These are phyloP conservation scores for Naganishia cerealis DNA, from an alignment of 1,284 basidiomycete genomes.

Conservation along the genomic window DNA sequence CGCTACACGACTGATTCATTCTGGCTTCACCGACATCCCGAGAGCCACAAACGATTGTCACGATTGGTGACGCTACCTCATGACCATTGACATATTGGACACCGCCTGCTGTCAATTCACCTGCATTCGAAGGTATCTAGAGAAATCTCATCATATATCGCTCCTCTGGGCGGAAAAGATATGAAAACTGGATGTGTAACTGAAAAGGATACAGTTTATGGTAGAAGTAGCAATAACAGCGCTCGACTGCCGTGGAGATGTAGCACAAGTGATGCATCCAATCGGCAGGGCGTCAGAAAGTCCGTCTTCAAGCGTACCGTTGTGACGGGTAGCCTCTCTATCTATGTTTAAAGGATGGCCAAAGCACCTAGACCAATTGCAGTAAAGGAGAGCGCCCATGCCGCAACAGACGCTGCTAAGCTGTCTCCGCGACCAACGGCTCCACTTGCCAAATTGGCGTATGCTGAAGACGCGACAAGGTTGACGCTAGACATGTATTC, in stretches of 20 bases:
- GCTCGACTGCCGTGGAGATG: background rate
- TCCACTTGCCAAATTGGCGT: constrained; percentile 18
- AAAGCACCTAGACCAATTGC: constrained; percentile 24
- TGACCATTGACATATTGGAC: no score
- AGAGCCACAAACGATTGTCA: no score
- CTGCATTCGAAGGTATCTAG: background rate
- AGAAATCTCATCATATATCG: background rate
- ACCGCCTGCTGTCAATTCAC: no score
- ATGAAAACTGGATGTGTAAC: constrained; percentile 1
- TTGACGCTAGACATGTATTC: constrained; percentile 28
- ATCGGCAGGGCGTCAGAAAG: background rate
- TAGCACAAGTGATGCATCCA: background rate
- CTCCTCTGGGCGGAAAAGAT: background rate
- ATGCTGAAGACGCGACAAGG: constrained; percentile 15
- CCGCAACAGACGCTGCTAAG: constrained; percentile 7
- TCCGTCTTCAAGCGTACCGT: background rate
- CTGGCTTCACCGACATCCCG: background rate
- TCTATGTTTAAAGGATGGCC: constrained; percentile 14
- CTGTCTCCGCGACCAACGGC: constrained; percentile 6
- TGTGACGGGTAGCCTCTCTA: background rate
- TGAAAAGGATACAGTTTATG: constrained; percentile 17
- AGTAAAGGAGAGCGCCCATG: constrained; percentile 10
- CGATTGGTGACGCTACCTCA: no score
- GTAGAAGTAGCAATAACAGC: background rate
- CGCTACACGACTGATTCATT: background rate